Evolutionary conservation across 352 stramenopile genomes (phyloP).

Genomic region (Pythium phragmiticola): DNA sequence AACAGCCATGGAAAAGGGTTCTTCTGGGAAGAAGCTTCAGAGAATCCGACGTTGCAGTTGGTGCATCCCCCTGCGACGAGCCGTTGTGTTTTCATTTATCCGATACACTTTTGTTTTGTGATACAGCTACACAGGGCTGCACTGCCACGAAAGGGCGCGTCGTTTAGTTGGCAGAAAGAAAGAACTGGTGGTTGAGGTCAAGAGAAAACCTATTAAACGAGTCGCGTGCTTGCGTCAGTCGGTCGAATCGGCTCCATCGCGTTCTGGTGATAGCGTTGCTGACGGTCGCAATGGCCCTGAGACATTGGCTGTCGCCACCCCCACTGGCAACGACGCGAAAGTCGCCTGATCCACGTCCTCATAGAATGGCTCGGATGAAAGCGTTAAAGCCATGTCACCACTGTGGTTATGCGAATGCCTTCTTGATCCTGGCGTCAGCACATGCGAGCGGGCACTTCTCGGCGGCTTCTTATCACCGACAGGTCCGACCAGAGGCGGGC

Average conservation of each 20-base stretch:
- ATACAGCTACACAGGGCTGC: background rate
- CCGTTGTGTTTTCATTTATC: background rate
- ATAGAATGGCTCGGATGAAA: slow-evolving; percentile 2
- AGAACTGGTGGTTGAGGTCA: slow-evolving; percentile 1
- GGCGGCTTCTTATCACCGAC: slow-evolving; percentile 3
- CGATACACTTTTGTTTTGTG: background rate
- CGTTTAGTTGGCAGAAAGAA: background rate
- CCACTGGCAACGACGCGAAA: background rate
- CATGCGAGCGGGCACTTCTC: slow-evolving; percentile 7
- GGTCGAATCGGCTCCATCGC: background rate
- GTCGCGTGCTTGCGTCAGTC: slow-evolving; percentile 1
- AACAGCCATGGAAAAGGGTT: background rate
- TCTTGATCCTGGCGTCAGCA: background rate
- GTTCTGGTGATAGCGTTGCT: background rate
- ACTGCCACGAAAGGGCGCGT: background rate
- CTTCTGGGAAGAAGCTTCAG: slow-evolving; percentile 1
- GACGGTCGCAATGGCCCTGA: background rate
- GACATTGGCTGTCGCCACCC: background rate
- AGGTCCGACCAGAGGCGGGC: background rate
- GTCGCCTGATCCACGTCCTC: slow-evolving; percentile 20
- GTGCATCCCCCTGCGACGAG: background rate
- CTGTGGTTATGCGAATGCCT: background rate
- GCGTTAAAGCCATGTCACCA: background rate
- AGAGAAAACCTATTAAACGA: slow-evolving; percentile 1
- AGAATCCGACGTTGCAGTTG: background rate